Conservation (phyloP, 2,329 filamentous ascomycete species). For the Trichoderma guizhouense region DNA sequence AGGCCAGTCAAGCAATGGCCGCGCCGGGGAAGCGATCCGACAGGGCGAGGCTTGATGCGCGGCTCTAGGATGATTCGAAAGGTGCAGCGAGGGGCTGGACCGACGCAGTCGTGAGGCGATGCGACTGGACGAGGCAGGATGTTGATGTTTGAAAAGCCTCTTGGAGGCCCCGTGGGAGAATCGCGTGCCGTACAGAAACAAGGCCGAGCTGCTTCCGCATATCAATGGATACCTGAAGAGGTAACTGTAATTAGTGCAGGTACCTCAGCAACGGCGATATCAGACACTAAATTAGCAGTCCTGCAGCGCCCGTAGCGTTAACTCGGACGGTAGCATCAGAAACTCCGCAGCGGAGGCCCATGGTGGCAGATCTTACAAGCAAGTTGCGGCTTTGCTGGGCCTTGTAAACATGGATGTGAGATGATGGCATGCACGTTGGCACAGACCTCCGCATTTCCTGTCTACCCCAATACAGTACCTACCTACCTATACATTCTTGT, state of each 20-base stretch:
- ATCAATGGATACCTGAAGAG: neutral
- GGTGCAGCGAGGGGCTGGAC: neutral
- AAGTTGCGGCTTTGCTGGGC: neutral
- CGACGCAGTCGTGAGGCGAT: neutral
- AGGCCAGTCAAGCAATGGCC: constrained; percentile 18
- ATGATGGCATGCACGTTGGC: neutral
- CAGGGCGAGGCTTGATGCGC: neutral
- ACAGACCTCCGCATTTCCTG: neutral
- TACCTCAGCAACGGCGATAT: neutral
- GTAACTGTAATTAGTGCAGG: constrained; percentile 5
- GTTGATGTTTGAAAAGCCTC: neutral
- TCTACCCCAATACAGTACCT: neutral
- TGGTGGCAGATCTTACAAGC: neutral
- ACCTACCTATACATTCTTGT: neutral
- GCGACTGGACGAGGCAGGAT: neutral
- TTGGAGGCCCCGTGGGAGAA: neutral
- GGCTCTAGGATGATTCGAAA: neutral
- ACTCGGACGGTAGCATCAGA: neutral
- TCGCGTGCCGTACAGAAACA: neutral
- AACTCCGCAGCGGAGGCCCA: neutral
- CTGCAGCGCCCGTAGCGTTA: neutral
- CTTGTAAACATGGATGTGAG: neutral
- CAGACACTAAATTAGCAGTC: neutral
- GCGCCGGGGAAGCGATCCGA: constrained; percentile 4
- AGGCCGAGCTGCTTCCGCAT: neutral